Evolutionary conservation across 2,329 filamentous ascomycete species (phyloP), one percentile per base, ranked within the genome.

Genomic region (Aspergillus pseudonomiae): DNA sequence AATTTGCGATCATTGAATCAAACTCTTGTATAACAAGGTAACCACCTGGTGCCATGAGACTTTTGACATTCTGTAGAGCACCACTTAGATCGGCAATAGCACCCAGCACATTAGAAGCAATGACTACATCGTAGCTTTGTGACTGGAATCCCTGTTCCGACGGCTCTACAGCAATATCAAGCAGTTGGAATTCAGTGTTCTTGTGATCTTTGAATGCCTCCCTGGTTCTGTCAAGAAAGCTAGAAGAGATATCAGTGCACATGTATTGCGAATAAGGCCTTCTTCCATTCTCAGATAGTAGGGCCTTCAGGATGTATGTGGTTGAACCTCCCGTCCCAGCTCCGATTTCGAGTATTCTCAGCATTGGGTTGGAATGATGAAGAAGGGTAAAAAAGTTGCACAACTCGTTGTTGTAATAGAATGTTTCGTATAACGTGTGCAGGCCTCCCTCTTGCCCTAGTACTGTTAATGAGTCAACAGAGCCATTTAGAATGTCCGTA

Each of bases 231-330:
- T 24, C 12, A 16, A 65, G 60, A 19, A 65, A 67, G 0, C 59
- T 63, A 0, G 62, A 58, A 1, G 65, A 66, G 9, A 67, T 65
- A 50, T 70, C 68, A n/a, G 67, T 68, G 36, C 67, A 68, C 26
- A 60, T 21, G 32, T 67, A 70, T 16, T 58, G 36, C 0, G 62
- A 58, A 28, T 65, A 70, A 24, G 60, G 48, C 12, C 12, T 4
- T 6, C 53, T 60, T 10, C n/a, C 52, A 6, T 43, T 53, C 0
- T 62, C 6, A 10, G 60, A 39, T n/a, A 61, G 50, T 4, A 70
- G 43, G 34, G 50, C 36, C 12, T 60, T 30, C 12, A 70, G 48
- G 3, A 53, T 56, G n/a, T 52, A 60, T 2, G 43, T 50, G 2
- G 68, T 70, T 4, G 60, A 52, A 19, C 54, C 55, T 0, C 64